Percentiles rank a stretch among this genome's conserved stretches.
Conservation (phyloP, 2,329 filamentous ascomycete genomes). For the Ceratocystis colombiana region DNA sequence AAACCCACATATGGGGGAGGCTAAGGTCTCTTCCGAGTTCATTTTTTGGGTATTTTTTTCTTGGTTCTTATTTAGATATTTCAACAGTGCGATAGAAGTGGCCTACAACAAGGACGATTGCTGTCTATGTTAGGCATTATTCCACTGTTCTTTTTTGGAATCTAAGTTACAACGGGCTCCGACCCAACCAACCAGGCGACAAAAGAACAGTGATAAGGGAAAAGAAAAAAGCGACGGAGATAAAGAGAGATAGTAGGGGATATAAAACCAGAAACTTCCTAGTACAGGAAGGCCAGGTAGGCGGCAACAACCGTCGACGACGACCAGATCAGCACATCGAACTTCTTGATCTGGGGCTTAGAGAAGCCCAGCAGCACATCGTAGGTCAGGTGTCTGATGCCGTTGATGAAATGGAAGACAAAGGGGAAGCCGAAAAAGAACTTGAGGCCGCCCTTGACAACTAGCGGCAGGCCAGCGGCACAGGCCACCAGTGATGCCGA, state of each 20-base stretch:
- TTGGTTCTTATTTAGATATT: constrained; percentile 7
- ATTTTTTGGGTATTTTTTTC: too few relatives aligned
- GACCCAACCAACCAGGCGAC: neutral
- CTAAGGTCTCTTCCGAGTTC: too few relatives aligned
- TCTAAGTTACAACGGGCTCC: constrained; percentile 9
- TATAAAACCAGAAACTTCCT: constrained; percentile 26
- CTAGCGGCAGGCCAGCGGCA: constrained; percentile 49
- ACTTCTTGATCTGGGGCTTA: constrained; percentile 39
- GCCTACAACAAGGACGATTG: neutral
- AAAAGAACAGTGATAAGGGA: constrained; percentile 1
- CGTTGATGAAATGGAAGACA: constrained; percentile 47
- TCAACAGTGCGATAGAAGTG: neutral
- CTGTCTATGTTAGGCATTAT: neutral
- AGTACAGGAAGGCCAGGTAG: constrained; percentile 43
- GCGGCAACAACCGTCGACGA: constrained; percentile 36
- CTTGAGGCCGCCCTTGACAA: constrained; percentile 49
- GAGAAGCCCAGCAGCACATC: constrained; percentile 44
- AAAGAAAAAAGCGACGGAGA: constrained; percentile 5
- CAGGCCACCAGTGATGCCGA: constrained; percentile 49
- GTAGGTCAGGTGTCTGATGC: constrained; percentile 45
- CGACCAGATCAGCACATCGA: constrained; percentile 42
- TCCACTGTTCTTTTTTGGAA: constrained; percentile 10
- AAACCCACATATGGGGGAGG: too few relatives aligned
- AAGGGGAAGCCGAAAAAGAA: constrained; percentile 50
- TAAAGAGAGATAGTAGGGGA: neutral